Percentiles rank a stretch among this genome's conserved stretches.
Evolutionary conservation across 2,329 filamentous ascomycete species (phyloP).

Genomic region (Akanthomyces dipterigenus): DNA sequence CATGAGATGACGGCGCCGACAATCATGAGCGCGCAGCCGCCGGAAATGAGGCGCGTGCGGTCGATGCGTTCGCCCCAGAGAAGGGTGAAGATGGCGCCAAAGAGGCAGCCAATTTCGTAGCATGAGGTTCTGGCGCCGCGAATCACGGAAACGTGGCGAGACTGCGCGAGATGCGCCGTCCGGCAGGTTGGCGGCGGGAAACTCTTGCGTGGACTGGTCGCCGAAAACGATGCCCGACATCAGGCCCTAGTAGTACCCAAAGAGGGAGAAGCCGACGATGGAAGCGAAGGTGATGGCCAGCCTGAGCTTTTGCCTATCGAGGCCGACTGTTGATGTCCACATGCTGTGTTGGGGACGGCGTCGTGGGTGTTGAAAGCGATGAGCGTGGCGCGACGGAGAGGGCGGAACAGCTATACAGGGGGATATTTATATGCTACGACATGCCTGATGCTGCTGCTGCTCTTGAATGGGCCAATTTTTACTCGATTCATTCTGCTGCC

Average conservation of each 20-base stretch:
- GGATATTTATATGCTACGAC: background rate
- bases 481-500: background rate
- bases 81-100: conserved; percentile 41
- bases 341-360: conserved; percentile 30
- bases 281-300: conserved; percentile 55
- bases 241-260: conserved; percentile 50
- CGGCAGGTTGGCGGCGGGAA: conserved; percentile 30
- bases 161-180: background rate
- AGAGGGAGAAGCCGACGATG: conserved; percentile 57
- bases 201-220: conserved; percentile 41
- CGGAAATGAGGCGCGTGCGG: conserved; percentile 47
- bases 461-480: background rate
- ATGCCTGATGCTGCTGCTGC: background rate
- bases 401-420: background rate
- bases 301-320: conserved; percentile 50
- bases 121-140: conserved; percentile 42
- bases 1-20: conserved; percentile 55
- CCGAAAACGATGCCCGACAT: conserved; percentile 50
- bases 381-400: background rate
- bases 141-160: conserved; percentile 32
- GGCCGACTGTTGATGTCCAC: conserved; percentile 49
- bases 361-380: background rate
- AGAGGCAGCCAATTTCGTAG: conserved; percentile 47
- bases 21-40: conserved; percentile 51
- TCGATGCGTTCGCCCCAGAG: conserved; percentile 46